A percentile compares a stretch with the other conserved stretches of the same genome.
phyloP scores from a whole-genome alignment of 2,329 filamentous ascomycete species.

The Penicillium sp. region DNA sequence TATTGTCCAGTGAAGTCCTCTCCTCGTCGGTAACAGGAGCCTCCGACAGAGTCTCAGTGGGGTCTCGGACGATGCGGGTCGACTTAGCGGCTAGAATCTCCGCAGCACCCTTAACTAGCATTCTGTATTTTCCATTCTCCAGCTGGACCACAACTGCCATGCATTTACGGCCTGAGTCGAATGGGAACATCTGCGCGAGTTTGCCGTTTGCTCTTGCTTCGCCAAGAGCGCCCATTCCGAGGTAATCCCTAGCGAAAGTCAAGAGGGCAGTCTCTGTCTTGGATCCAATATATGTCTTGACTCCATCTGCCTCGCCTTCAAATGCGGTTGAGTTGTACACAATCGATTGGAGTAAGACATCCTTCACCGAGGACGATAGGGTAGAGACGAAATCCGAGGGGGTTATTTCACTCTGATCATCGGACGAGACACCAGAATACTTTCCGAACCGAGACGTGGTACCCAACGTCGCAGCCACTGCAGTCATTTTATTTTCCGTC shows the following conservation, averaged over 20 bases:
- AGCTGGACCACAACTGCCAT: conserved; percentile 65
- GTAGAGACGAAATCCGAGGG: conserved; percentile 55
- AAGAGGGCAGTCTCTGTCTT: conserved; percentile 76
- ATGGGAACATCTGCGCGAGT: conserved; percentile 55
- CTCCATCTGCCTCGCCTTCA: conserved; percentile 62
- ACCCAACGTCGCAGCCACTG: conserved; percentile 59
- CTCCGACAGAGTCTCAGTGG: conserved; percentile 56
- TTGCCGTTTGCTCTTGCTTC: conserved; percentile 63
- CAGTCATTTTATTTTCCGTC: conserved; percentile 64
- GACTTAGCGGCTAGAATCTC: conserved; percentile 52
- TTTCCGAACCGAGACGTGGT: conserved; percentile 47
- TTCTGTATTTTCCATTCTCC: conserved; percentile 55
- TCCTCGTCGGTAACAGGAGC: conserved; percentile 58
- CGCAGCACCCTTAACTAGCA: conserved; percentile 56
- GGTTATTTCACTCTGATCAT: conserved; percentile 49
- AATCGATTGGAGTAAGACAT: conserved; percentile 63
- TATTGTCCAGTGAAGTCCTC: conserved; percentile 58
- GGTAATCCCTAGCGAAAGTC: conserved; percentile 64
- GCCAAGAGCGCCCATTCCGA: conserved; percentile 63
- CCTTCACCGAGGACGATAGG: conserved; percentile 54
- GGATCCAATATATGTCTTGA: conserved; percentile 66
- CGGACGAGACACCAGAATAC: conserved; percentile 33
- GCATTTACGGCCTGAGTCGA: conserved; percentile 67
- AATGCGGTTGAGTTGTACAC: conserved; percentile 70
- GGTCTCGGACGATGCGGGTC: conserved; percentile 58